Percentiles rank a stretch among this genome's conserved stretches.
Evolutionary conservation across 2,329 filamentous ascomycete species (phyloP).

Genomic region (Ophiostoma montium): DNA sequence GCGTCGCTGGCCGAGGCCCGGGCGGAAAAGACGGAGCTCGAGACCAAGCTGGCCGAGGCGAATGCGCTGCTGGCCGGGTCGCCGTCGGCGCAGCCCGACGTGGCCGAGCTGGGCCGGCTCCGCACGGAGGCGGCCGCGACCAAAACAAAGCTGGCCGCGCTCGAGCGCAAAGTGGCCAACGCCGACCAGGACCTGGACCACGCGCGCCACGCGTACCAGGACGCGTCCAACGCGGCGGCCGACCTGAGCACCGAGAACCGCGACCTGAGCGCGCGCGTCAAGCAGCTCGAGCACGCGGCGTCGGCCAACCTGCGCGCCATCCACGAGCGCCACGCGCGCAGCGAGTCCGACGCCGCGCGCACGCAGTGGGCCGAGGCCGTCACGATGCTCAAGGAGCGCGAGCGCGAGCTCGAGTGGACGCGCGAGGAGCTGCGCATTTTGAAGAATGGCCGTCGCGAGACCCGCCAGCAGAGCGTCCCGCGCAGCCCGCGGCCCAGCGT

Average conservation of each 20-base stretch:
- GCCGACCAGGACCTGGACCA: constrained; percentile 39
- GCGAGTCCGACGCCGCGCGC: constrained; percentile 22
- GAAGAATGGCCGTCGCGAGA: constrained; percentile 39
- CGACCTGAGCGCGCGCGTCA: constrained; percentile 27
- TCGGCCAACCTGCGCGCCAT: constrained; percentile 31
- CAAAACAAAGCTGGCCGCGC: constrained; percentile 23
- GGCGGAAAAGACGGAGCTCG: constrained; percentile 22
- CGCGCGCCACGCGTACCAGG: constrained; percentile 43
- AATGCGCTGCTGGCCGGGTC: constrained; percentile 19
- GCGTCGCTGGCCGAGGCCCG: constrained; percentile 25
- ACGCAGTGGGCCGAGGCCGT: constrained; percentile 28
- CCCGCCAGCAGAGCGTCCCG: constrained; percentile 40
- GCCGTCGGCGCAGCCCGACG: constrained; percentile 19
- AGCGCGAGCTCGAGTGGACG: constrained; percentile 32
- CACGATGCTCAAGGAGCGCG: constrained; percentile 32
- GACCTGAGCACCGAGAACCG: constrained; percentile 32
- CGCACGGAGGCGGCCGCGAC: constrained; percentile 26
- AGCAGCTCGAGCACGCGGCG: constrained; percentile 27
- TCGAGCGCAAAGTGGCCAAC: constrained; percentile 24
- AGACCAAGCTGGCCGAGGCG: constrained; percentile 24
- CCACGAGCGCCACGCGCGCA: constrained; percentile 30
- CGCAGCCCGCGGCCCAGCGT: constrained; percentile 40
- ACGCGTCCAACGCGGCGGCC: constrained; percentile 34
- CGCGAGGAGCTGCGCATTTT: constrained; percentile 34
- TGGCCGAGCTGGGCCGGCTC: constrained; percentile 26